A percentile compares a stretch with the other conserved stretches of the same genome.
These are phyloP conservation scores for Populus hybrid DNA, from an alignment of 441 rosid species.

Conservation along the genomic window DNA sequence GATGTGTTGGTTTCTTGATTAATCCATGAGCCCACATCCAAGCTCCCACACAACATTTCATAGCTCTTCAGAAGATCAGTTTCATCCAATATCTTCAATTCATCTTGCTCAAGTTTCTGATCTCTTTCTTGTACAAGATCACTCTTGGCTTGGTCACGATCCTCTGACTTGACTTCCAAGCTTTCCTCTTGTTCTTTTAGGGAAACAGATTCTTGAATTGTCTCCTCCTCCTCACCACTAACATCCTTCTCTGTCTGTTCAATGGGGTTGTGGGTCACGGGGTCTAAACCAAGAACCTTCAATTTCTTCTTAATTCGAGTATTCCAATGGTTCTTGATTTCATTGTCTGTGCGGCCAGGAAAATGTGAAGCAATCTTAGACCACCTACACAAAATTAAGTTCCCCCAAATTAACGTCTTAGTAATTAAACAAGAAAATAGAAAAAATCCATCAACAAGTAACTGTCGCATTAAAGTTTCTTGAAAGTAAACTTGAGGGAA, in stretches of 20 bases:
- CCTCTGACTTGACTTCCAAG: not conserved
- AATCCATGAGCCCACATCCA: conserved; percentile 34
- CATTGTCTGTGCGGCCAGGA: conserved; percentile 90
- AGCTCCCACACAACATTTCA: conserved; percentile 31
- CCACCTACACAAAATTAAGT: conserved; percentile 48
- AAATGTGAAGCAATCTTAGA: conserved; percentile 90
- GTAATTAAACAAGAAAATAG: not conserved
- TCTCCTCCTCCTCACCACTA: conserved; percentile 19
- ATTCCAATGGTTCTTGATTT: conserved; percentile 94
- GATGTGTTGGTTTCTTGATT: conserved; percentile 22
- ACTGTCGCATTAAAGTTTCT: not conserved
- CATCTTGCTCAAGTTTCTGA: not conserved
- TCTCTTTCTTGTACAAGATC: conserved; percentile 8
- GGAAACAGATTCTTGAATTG: conserved; percentile 8
- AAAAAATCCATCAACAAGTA: too few species aligned
- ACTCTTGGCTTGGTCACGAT: not conserved
- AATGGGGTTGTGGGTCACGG: conserved; percentile 52
- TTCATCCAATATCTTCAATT: conserved; percentile 19
- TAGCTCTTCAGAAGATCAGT: conserved; percentile 27
- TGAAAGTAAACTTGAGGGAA: not conserved
- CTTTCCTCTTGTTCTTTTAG: conserved; percentile 19
- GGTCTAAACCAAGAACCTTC: conserved; percentile 63
- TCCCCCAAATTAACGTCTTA: not conserved
- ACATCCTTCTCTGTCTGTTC: conserved; percentile 16
- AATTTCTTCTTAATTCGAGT: conserved; percentile 82